phyloP scores from a whole-genome alignment of 495 filamentous ascomycete genomes.

The Amniculicola lignicola region DNA sequence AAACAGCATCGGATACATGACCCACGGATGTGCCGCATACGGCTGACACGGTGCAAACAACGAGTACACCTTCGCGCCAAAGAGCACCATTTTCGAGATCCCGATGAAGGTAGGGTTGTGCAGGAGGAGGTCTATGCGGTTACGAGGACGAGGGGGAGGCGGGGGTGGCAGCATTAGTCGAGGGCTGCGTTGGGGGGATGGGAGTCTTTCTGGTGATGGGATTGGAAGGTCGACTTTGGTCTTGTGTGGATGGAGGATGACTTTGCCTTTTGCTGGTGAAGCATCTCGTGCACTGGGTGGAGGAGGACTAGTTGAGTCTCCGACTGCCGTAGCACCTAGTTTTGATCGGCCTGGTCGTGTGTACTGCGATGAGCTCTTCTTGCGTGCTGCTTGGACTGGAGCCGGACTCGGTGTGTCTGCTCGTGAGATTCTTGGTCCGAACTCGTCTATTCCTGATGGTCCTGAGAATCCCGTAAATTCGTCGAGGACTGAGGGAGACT shows the following conservation, averaged over 20 bases:
- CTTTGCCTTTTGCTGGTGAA: constrained; percentile 26
- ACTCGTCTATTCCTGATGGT: constrained; percentile 14
- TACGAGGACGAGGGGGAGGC: constrained; percentile 29
- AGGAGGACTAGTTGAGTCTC: constrained; percentile 20
- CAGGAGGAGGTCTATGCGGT: constrained; percentile 36
- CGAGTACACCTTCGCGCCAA: constrained; percentile 51
- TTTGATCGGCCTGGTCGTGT: constrained; percentile 31
- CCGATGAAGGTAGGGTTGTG: constrained; percentile 40
- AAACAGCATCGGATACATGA: constrained; percentile 59
- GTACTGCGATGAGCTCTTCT: constrained; percentile 26
- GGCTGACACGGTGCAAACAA: constrained; percentile 60
- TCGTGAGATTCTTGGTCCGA: constrained; percentile 27
- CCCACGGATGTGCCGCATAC: constrained; percentile 54
- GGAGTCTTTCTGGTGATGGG: background rate
- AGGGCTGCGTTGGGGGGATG: constrained; percentile 27
- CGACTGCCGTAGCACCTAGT: constrained; percentile 16
- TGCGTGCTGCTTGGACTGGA: constrained; percentile 17
- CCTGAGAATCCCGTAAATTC: constrained; percentile 40
- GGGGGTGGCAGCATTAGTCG: constrained; percentile 36
- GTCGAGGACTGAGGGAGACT: constrained; percentile 62
- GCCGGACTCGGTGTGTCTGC: constrained; percentile 32
- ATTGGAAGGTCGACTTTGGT: constrained; percentile 33
- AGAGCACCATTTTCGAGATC: constrained; percentile 27
- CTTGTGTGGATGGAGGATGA: constrained; percentile 33
- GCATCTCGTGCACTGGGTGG: background rate